Percentiles rank a stretch among this genome's conserved stretches.
phyloP scores from a whole-genome alignment of 768 basidiomycete genomes.

The Tulasnella sp. region DNA sequence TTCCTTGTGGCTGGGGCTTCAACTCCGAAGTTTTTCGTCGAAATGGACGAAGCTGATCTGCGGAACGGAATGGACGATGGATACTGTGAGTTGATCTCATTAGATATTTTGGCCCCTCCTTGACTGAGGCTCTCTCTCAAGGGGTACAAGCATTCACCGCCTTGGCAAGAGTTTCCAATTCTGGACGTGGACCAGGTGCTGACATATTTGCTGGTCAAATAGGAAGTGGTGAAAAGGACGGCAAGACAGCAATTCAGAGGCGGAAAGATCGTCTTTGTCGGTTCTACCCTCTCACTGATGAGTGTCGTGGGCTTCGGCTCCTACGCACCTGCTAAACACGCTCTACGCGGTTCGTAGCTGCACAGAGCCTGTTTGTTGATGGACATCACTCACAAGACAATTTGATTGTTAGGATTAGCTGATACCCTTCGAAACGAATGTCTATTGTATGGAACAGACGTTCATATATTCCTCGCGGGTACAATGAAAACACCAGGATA shows the following conservation, averaged over 20 bases:
- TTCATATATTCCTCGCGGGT: slow-evolving; percentile 81
- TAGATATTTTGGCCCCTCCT: too few relatives aligned
- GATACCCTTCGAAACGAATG: slow-evolving; percentile 82
- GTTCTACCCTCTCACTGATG: slow-evolving; percentile 72
- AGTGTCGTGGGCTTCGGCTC: slow-evolving; percentile 75
- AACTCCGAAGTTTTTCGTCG: slow-evolving; percentile 74
- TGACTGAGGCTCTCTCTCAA: background rate
- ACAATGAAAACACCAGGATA: slow-evolving; percentile 81
- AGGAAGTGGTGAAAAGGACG: slow-evolving; percentile 61
- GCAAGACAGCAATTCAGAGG: slow-evolving; percentile 56
- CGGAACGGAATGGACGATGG: slow-evolving; percentile 57
- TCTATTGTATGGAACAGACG: slow-evolving; percentile 71
- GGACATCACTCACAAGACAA: background rate
- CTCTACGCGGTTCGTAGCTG: slow-evolving; percentile 69
- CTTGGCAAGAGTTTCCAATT: slow-evolving; percentile 48
- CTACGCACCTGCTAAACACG: slow-evolving; percentile 85
- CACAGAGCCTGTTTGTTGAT: background rate
- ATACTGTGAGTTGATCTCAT: slow-evolving; percentile 46
- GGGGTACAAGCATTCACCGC: slow-evolving; percentile 56
- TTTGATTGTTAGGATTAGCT: slow-evolving; percentile 62
- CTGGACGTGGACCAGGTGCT: background rate
- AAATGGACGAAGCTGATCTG: slow-evolving; percentile 64
- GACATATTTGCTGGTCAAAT: background rate
- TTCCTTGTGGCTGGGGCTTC: slow-evolving; percentile 79
- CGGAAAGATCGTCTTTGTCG: slow-evolving; percentile 66